These are phyloP conservation scores for Erodium moschatum DNA, from an alignment of 441 rosid genomes.

Conservation along the genomic window DNA sequence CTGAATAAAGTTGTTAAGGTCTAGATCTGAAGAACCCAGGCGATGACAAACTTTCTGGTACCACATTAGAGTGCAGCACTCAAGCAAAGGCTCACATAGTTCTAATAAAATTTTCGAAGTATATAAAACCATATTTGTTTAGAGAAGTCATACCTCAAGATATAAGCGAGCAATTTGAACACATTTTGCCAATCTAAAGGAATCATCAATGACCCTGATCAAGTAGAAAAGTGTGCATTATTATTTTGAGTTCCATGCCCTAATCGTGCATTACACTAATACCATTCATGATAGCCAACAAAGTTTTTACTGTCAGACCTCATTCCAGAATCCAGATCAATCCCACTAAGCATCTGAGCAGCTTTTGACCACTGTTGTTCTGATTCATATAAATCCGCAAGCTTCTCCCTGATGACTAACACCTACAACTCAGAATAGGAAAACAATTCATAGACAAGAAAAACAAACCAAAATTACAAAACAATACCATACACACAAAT, in stretches of 20 bases:
- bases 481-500: background rate
- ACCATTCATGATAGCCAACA: background rate
- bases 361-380: slow-evolving; percentile 97
- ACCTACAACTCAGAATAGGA: slow-evolving; percentile 37
- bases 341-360: slow-evolving; percentile 98
- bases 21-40: background rate
- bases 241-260: slow-evolving; percentile 8
- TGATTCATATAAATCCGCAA: slow-evolving; percentile 83
- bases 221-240: slow-evolving; percentile 16
- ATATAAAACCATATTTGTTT: slow-evolving; percentile 11
- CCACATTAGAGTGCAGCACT: background rate
- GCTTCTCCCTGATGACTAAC: slow-evolving; percentile 85
- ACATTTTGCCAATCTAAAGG: slow-evolving; percentile 83
- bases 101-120: background rate
- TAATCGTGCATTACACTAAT: background rate
- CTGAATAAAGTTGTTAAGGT: background rate
- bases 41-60: background rate
- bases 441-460: background rate
- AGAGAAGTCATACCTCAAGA: slow-evolving; percentile 57
- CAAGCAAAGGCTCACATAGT: background rate
- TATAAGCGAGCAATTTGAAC: slow-evolving; percentile 96
- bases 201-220: slow-evolving; percentile 75
- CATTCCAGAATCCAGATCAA: slow-evolving; percentile 93
- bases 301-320: slow-evolving; percentile 44
- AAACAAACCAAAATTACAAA: background rate